A percentile compares a stretch with the other conserved stretches of the same genome.
Conservation (phyloP, 2,329 filamentous ascomycete genomes). For the Fusarium sacchari region DNA sequence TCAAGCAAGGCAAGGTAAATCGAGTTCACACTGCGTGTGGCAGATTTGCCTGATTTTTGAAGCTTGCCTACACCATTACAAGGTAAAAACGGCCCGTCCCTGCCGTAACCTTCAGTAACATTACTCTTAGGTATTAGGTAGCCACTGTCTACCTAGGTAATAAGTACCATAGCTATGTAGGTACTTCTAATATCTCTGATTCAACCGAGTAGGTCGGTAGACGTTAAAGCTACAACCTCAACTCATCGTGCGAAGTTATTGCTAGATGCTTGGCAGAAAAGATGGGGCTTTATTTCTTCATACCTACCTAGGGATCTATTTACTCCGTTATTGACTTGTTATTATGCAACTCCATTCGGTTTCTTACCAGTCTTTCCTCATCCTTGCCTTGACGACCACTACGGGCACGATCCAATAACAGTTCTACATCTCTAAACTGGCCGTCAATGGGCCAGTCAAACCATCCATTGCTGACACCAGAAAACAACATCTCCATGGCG, state of each 20-base stretch:
- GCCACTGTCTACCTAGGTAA: neutral
- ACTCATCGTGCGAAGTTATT: no score
- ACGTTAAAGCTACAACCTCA: neutral
- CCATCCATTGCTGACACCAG: constrained; percentile 10
- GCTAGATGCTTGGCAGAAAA: neutral
- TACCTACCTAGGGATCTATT: no score
- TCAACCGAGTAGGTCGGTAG: neutral
- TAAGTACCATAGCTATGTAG: no score
- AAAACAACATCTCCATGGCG: constrained; percentile 3
- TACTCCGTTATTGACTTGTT: neutral
- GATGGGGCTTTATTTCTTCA: neutral
- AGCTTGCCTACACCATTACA: constrained; percentile 2
- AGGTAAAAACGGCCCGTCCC: constrained; percentile 11
- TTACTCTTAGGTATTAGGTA: no score
- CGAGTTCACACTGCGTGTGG: constrained; percentile 11
- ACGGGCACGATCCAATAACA: neutral
- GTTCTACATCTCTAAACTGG: neutral
- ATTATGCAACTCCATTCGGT: neutral
- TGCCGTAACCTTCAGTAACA: neutral
- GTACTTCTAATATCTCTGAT: neutral
- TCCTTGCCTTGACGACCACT: neutral
- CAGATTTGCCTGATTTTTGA: neutral
- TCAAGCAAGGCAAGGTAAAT: neutral
- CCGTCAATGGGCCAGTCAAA: constrained; percentile 1
- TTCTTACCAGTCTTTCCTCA: neutral